These are phyloP conservation scores for Monilinia vaccinii-corymbosi DNA, from an alignment of 2,329 filamentous ascomycete genomes.

Conservation along the genomic window DNA sequence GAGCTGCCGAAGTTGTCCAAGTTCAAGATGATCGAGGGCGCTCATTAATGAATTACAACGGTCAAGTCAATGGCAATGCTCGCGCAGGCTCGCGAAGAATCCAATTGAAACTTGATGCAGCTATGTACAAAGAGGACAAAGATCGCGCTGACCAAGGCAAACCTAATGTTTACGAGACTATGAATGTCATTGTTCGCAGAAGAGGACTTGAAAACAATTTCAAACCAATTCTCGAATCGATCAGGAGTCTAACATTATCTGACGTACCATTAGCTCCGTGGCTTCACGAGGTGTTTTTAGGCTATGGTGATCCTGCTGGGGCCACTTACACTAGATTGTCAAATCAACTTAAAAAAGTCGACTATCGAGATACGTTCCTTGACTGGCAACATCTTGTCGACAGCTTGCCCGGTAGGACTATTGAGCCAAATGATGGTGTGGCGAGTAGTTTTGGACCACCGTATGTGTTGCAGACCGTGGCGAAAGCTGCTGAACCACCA, in stretches of 20 bases:
- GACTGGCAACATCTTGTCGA: conserved; percentile 92
- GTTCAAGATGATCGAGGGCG: conserved; percentile 79
- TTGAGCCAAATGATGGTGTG: conserved; percentile 68
- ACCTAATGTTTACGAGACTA: conserved; percentile 67
- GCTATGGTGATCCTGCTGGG: conserved; percentile 84
- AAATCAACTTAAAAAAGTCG: conserved; percentile 68
- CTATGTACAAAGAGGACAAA: conserved; percentile 68
- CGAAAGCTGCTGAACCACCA: conserved; percentile 42
- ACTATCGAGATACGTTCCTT: conserved; percentile 90
- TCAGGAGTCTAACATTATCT: conserved; percentile 74
- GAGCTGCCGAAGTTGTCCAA: conserved; percentile 78
- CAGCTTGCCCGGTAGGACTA: conserved; percentile 76
- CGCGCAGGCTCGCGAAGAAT: conserved; percentile 58
- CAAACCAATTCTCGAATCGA: conserved; percentile 84
- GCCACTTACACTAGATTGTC: conserved; percentile 78
- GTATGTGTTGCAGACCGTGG: conserved; percentile 67
- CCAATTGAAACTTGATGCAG: conserved; percentile 71
- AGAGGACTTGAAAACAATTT: conserved; percentile 94
- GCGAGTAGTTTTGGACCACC: conserved; percentile 73
- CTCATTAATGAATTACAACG: conserved; percentile 53
- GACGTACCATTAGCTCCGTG: conserved; percentile 81
- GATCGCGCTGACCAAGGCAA: conserved; percentile 57
- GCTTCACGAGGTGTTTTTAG: conserved; percentile 96
- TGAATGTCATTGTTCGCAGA: conserved; percentile 80
- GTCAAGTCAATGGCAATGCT: conserved; percentile 53